Percentiles rank a stretch among this genome's conserved stretches.
phyloP scores from a whole-genome alignment of 768 basidiomycete species.

The Boletales sp. region DNA sequence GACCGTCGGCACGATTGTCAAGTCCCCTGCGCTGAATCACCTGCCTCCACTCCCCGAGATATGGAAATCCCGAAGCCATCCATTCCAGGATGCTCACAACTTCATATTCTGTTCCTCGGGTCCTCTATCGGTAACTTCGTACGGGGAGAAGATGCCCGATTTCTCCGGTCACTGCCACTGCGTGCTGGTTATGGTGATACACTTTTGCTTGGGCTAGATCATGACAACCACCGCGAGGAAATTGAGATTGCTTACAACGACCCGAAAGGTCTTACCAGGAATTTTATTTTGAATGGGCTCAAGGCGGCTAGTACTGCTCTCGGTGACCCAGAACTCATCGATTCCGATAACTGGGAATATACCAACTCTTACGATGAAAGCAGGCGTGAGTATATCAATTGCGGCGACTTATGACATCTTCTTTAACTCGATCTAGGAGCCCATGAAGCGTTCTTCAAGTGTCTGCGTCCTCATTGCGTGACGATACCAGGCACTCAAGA shows the following conservation, averaged over 20 bases:
- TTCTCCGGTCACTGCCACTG: conserved; percentile 77
- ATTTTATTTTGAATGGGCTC: conserved; percentile 87
- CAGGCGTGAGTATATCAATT: conserved; percentile 34
- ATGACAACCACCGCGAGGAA: conserved; percentile 61
- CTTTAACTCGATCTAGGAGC: conserved; percentile 45
- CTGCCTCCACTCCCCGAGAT: conserved; percentile 16
- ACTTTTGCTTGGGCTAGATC: conserved; percentile 87
- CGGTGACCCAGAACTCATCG: conserved; percentile 63
- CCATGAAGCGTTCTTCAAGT: conserved; percentile 83
- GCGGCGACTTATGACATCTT: background rate
- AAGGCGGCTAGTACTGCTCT: conserved; percentile 63
- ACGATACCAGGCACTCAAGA: conserved; percentile 43
- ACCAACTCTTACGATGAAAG: conserved; percentile 55
- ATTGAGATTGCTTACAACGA: conserved; percentile 91
- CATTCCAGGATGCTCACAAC: conserved; percentile 50
- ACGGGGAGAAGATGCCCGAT: conserved; percentile 62
- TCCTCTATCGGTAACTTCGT: conserved; percentile 90
- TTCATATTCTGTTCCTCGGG: conserved; percentile 89
- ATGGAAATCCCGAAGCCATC: conserved; percentile 31
- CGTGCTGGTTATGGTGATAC: conserved; percentile 75
- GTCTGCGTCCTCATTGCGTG: conserved; percentile 57
- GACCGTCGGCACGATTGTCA: background rate
- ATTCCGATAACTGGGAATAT: conserved; percentile 74
- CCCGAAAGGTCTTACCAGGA: conserved; percentile 60
- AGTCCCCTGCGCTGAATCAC: conserved; percentile 38